Base-by-base conservation (phyloP, 805 yeast species). In the Wickerhamiella vanderwaltii region DNA sequence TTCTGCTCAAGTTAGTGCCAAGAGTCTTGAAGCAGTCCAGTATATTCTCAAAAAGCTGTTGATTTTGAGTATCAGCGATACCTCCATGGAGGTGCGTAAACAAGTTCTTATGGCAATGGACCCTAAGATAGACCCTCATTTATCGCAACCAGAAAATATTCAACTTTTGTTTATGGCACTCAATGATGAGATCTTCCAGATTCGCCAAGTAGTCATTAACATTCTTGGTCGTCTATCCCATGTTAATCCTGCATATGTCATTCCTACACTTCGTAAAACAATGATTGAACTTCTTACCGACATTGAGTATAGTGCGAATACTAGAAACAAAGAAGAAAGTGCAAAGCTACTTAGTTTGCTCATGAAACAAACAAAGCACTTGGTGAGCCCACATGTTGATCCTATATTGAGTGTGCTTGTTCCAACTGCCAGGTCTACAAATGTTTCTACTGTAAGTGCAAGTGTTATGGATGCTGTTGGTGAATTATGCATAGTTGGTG, bases 161-260 rank as follows among this genome's bases (percentile, higher is more conserved):
- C 69, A 84, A 42, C 61, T 87, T 11, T 65, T 91, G 17, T 84
- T 88, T 53, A 82, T 87, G 66, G 88, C 95, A 0, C 64, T 88
- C 43, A 83, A 91, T 55, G 99, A 91, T 61, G 97, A 88, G 59
- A 73, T 72, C 2, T 91, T 91, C 55, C 76, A 75, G 9, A 80
- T 91, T 9, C 72, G 95, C 43, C 76, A 81, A 51, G 80, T 75
- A 12, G 80, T 94, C 0, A 73, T 88, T 25, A 69, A 69, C 38
- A 71, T 87, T 9, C 73, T 91, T 45, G 97, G 98, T 2, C 69
- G 96, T 43, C 62, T 91, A 13, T 79, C 95, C 0, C 62, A 74
- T 1, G 79, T 85, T 30, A 91, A 91, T 53, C 97, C 99, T 0
- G 96, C 98, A 0, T 88, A 85, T 59, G 83, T 91, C 48, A 86